Conservation (phyloP, 805 yeast genomes). For the Metschnikowia proteae region DNA sequence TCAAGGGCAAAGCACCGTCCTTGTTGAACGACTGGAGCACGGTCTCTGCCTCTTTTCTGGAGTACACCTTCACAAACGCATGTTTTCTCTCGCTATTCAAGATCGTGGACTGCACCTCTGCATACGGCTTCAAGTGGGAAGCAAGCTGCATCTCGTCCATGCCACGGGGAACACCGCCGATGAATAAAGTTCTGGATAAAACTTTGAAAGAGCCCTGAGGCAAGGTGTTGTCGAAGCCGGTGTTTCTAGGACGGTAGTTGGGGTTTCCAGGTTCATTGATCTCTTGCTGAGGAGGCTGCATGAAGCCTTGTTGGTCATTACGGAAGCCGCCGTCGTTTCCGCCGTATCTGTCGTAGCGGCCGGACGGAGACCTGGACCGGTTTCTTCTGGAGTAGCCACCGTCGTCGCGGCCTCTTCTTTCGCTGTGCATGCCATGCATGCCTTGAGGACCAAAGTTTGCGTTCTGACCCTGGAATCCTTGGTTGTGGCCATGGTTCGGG, state of each 20-base stretch:
- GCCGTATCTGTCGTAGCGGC: slow-evolving; percentile 18
- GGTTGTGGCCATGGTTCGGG: neutral
- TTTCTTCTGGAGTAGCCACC: slow-evolving; percentile 45
- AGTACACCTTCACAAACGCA: slow-evolving; percentile 92
- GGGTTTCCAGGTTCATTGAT: slow-evolving; percentile 66
- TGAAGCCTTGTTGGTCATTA: slow-evolving; percentile 12
- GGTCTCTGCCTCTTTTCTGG: slow-evolving; percentile 86
- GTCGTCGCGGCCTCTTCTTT: slow-evolving; percentile 30
- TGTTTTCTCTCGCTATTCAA: slow-evolving; percentile 86
- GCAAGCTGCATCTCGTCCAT: slow-evolving; percentile 77
- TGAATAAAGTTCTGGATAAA: slow-evolving; percentile 82
- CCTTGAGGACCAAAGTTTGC: neutral
- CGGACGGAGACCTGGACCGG: slow-evolving; percentile 53
- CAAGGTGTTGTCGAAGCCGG: slow-evolving; percentile 63
- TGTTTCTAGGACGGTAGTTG: slow-evolving; percentile 71
- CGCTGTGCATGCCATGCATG: slow-evolving; percentile 10
- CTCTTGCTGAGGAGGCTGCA: slow-evolving; percentile 36
- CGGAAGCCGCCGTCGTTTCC: slow-evolving; percentile 5
- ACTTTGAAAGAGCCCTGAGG: slow-evolving; percentile 82
- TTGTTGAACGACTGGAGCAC: slow-evolving; percentile 71
- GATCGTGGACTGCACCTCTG: slow-evolving; percentile 88
- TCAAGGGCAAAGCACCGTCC: slow-evolving; percentile 58
- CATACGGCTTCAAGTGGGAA: slow-evolving; percentile 72
- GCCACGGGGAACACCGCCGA: slow-evolving; percentile 86
- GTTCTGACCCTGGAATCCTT: neutral